A percentile compares a stretch with the other conserved stretches of the same genome.
These are phyloP conservation scores for Pseudonitzschia pungens DNA, from an alignment of 108 stramenopile species.

Conservation along the genomic window DNA sequence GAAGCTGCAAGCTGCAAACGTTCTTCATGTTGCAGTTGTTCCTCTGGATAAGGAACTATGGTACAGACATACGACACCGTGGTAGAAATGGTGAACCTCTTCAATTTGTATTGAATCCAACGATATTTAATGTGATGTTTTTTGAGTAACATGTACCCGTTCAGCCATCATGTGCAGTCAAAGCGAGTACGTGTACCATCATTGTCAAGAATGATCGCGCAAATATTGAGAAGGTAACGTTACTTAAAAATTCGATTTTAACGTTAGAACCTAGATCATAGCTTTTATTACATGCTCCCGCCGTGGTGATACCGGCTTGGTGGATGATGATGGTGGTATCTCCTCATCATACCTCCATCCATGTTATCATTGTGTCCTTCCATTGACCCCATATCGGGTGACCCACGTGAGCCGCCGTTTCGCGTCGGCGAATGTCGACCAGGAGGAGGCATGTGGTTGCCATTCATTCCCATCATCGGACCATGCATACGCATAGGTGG, in stretches of 20 bases:
- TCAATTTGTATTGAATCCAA: background rate
- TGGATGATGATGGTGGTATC: slow-evolving; percentile 5
- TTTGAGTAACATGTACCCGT: background rate
- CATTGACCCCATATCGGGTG: background rate
- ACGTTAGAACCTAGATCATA: background rate
- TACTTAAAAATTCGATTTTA: too few species aligned
- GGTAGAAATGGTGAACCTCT: too few species aligned
- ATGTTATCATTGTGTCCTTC: background rate
- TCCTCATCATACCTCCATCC: slow-evolving; percentile 12
- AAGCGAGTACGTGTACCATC: too few species aligned
- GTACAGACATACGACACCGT: too few species aligned
- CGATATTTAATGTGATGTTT: too few species aligned
- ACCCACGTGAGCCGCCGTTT: background rate
- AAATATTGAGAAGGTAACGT: too few species aligned
- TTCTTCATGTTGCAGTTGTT: background rate
- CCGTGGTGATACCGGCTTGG: background rate
- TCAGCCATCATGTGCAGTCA: background rate
- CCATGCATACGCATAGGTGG: slow-evolving; percentile 6
- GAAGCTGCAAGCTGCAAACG: background rate
- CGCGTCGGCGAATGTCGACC: background rate
- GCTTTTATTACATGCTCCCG: background rate
- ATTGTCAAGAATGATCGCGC: too few species aligned
- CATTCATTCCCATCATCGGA: background rate
- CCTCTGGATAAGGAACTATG: too few species aligned
- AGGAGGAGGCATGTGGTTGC: background rate